Evolutionary conservation across 495 filamentous ascomycete species (phyloP).

Genomic region (Bathelium albidoporum): DNA sequence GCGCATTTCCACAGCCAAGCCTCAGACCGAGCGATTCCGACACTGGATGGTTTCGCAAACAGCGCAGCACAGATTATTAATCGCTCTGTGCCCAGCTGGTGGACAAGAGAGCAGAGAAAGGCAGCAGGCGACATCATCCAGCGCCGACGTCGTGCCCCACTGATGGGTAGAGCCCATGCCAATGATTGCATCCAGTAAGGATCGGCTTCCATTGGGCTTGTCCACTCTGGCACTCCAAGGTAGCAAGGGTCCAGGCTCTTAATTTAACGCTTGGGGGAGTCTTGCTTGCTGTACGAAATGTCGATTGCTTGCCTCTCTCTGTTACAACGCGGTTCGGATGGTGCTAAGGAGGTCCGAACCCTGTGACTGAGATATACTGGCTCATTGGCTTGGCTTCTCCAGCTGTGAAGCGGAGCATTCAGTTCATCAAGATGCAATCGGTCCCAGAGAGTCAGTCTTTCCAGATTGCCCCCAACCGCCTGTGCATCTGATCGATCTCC

Average conservation of each 20-base stretch:
- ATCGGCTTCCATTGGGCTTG: background rate
- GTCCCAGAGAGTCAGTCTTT: background rate
- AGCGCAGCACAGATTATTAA: background rate
- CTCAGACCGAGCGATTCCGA: background rate
- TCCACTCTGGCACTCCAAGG: background rate
- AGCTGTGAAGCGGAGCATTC: background rate
- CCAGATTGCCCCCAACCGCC: background rate
- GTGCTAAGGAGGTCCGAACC: background rate
- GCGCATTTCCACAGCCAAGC: background rate
- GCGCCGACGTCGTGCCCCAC: background rate
- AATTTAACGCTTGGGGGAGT: background rate
- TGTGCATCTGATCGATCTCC: background rate
- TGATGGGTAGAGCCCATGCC: background rate
- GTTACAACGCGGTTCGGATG: background rate
- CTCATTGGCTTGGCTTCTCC: background rate
- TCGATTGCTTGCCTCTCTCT: background rate
- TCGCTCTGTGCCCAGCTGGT: background rate
- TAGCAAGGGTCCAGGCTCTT: background rate
- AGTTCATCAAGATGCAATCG: background rate
- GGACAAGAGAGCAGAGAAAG: background rate
- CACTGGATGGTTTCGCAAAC: background rate
- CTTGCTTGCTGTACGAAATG: background rate
- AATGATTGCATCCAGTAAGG: background rate
- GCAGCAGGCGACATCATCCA: background rate
- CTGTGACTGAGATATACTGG: background rate